Evolutionary conservation across 805 yeast species (phyloP).

Genomic region (Saccharomycopsis sp.): DNA sequence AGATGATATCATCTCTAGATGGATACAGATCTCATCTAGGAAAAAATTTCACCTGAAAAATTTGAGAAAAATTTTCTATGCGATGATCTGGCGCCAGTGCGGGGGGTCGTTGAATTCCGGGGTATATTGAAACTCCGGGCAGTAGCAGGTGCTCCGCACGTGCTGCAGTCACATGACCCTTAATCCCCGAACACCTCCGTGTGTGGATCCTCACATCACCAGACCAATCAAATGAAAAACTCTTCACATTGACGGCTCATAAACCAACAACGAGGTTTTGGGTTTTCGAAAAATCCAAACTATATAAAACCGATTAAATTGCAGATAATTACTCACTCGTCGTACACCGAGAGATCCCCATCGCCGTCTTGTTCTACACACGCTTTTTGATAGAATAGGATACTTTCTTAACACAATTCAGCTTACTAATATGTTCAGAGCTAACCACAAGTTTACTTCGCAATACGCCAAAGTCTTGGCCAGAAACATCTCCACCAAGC

Average conservation of each 20-base stretch:
- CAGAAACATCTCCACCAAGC: conserved; percentile 33
- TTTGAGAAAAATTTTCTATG: background rate
- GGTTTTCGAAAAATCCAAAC: background rate
- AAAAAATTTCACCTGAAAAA: background rate
- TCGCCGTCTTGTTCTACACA: background rate
- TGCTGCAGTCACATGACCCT: too few relatives aligned
- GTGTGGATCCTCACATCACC: too few relatives aligned
- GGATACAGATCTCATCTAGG: background rate
- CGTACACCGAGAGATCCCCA: too few relatives aligned
- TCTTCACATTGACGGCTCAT: background rate
- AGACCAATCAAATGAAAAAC: background rate
- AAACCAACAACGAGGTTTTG: background rate
- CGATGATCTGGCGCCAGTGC: too few relatives aligned
- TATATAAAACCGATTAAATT: background rate
- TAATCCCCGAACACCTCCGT: too few relatives aligned
- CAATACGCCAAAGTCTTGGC: conserved; percentile 18
- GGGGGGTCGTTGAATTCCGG: too few relatives aligned
- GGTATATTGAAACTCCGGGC: too few relatives aligned
- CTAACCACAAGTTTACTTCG: background rate
- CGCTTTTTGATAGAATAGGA: too few relatives aligned
- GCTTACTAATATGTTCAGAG: too few relatives aligned
- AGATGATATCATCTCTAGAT: too few relatives aligned
- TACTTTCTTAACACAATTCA: too few relatives aligned
- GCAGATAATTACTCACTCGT: background rate
- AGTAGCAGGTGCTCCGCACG: too few relatives aligned